These are phyloP conservation scores for Xylaria sp. DNA, from an alignment of 2,329 filamentous ascomycete genomes.

Conservation along the genomic window DNA sequence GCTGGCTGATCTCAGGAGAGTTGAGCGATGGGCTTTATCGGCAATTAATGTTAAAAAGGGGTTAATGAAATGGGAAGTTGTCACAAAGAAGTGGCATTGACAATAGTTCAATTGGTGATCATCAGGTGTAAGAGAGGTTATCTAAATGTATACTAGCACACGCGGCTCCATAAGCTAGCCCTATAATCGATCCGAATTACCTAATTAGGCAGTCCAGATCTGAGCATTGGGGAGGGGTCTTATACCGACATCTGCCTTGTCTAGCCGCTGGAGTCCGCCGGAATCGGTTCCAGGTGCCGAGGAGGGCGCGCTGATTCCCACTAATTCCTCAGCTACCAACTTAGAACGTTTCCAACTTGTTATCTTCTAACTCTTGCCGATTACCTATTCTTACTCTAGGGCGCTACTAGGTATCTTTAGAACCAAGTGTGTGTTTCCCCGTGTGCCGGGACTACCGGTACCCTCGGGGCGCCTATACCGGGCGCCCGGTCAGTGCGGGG, in stretches of 20 bases:
- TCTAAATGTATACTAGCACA: too few species aligned
- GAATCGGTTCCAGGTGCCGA: slow-evolving; percentile 14
- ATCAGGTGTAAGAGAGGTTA: too few species aligned
- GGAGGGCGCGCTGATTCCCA: neutral
- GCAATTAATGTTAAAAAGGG: neutral
- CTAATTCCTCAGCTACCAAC: neutral
- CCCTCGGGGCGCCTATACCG: neutral
- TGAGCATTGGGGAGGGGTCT: neutral
- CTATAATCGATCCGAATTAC: too few species aligned
- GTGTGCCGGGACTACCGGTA: neutral
- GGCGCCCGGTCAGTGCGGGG: neutral
- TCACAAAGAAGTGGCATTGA: neutral
- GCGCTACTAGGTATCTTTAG: neutral
- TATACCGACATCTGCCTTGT: slow-evolving; percentile 31
- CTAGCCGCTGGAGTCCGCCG: slow-evolving; percentile 28
- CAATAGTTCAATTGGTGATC: too few species aligned
- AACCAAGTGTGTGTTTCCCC: neutral
- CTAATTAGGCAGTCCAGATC: neutral
- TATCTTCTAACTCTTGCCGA: neutral
- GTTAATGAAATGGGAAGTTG: neutral
- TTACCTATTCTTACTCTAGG: neutral
- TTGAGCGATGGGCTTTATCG: neutral
- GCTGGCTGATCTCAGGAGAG: neutral
- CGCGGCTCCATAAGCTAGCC: too few species aligned
- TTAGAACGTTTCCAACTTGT: neutral